Evolutionary conservation across 345 rosid genomes (phyloP).

Genomic region (Citrus mangshanensis): DNA sequence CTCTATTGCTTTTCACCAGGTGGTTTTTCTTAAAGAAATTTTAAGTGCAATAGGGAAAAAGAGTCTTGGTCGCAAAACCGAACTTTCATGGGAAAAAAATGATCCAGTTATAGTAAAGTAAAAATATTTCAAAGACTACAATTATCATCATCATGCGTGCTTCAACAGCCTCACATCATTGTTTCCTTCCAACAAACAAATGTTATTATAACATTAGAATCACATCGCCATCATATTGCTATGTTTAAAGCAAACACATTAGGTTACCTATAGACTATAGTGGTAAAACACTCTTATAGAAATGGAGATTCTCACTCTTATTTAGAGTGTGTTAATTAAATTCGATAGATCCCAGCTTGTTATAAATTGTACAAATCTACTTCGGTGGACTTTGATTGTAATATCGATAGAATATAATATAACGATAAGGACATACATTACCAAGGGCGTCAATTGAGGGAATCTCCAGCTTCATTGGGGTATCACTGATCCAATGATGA

Average conservation of each 20-base stretch:
- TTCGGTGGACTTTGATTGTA: too few species aligned
- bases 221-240: background rate
- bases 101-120: too few species aligned
- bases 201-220: background rate
- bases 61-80: background rate
- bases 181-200: background rate
- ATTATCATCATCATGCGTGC: background rate
- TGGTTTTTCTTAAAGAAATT: background rate
- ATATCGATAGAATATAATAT: too few species aligned
- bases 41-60: background rate
- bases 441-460: conserved; percentile 68
- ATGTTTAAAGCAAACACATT: background rate
- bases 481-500: conserved; percentile 35
- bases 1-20: background rate
- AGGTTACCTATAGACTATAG: too few species aligned
- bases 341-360: too few species aligned
- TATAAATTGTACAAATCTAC: too few species aligned
- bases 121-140: too few species aligned
- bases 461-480: conserved; percentile 65
- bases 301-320: too few species aligned
- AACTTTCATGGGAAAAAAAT: too few species aligned
- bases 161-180: background rate
- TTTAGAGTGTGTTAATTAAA: too few species aligned
- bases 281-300: too few species aligned
- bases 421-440: conserved; percentile 51